These are phyloP conservation scores for Phytophthora ramorum DNA, from an alignment of 352 stramenopile genomes.

Conservation along the genomic window DNA sequence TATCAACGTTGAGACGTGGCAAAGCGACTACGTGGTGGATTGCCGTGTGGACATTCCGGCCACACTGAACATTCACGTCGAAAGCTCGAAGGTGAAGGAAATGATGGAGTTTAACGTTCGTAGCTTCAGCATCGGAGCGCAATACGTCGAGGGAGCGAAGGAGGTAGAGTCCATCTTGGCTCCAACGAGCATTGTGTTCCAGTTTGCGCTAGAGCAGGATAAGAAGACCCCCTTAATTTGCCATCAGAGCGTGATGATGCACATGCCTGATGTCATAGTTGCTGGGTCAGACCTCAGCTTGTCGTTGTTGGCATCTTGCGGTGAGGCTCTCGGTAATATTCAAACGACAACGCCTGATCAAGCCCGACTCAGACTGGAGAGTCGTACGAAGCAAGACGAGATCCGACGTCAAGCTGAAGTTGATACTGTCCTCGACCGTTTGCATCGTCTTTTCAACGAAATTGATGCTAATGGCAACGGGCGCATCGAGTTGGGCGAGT, in stretches of 20 bases:
- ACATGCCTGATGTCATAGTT: conserved; percentile 70
- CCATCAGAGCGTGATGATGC: conserved; percentile 59
- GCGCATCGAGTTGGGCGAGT: conserved; percentile 66
- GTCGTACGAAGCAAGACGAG: conserved; percentile 59
- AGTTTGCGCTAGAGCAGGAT: conserved; percentile 65
- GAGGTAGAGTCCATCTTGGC: conserved; percentile 54
- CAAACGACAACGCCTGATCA: conserved; percentile 72
- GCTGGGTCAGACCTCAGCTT: conserved; percentile 77
- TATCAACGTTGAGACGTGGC: conserved; percentile 53
- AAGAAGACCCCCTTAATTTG: conserved; percentile 39
- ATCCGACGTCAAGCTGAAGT: conserved; percentile 61
- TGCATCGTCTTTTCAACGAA: conserved; percentile 73
- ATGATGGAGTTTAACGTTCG: conserved; percentile 56
- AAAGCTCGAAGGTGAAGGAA: conserved; percentile 57
- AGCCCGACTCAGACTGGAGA: conserved; percentile 61
- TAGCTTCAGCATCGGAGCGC: conserved; percentile 56
- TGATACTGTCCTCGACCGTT: conserved; percentile 54
- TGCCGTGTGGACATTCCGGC: conserved; percentile 60
- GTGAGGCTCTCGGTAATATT: conserved; percentile 54
- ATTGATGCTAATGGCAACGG: conserved; percentile 78
- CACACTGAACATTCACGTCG: conserved; percentile 50
- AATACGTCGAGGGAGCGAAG: conserved; percentile 54
- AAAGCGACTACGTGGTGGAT: conserved; percentile 56
- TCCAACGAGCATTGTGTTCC: conserved; percentile 52
- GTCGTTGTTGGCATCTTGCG: conserved; percentile 63